A percentile compares a stretch with the other conserved stretches of the same genome.
Conservation (phyloP, 768 basidiomycete genomes). For the Trametes villosa region DNA sequence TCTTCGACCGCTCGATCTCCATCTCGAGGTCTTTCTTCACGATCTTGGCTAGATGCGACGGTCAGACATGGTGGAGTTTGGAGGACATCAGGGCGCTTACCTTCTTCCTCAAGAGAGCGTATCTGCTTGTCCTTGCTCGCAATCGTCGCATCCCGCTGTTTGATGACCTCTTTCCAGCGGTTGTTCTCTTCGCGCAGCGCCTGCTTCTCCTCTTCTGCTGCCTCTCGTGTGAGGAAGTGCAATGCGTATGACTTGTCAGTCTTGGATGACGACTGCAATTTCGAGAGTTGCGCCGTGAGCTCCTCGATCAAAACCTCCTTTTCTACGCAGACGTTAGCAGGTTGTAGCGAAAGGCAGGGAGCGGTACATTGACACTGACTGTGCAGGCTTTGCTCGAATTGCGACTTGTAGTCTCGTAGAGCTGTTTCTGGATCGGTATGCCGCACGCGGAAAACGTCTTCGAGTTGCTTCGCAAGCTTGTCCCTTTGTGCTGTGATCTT, state of each 20-base stretch:
- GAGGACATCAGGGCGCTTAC: conserved; percentile 33
- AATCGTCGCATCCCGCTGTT: conserved; percentile 47
- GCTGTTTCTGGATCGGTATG: conserved; percentile 68
- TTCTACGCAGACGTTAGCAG: conserved; percentile 43
- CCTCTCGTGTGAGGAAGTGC: conserved; percentile 74
- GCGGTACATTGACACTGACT: conserved; percentile 44
- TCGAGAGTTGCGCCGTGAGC: conserved; percentile 55
- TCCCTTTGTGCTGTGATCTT: conserved; percentile 33
- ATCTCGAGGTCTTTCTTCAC: conserved; percentile 58
- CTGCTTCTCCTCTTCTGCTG: conserved; percentile 70
- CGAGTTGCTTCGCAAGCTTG: conserved; percentile 54
- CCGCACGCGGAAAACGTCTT: conserved; percentile 61
- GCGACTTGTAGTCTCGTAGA: conserved; percentile 50
- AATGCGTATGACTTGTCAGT: conserved; percentile 54
- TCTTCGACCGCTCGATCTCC: conserved; percentile 57
- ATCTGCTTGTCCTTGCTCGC: conserved; percentile 52
- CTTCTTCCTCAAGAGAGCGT: conserved; percentile 47
- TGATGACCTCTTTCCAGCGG: conserved; percentile 47
- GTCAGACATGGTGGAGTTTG: neutral
- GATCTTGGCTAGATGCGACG: conserved; percentile 47
- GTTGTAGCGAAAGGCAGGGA: neutral
- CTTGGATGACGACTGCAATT: conserved; percentile 53
- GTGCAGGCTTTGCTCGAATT: conserved; percentile 55
- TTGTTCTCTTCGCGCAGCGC: conserved; percentile 51
- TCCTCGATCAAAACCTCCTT: conserved; percentile 60